Percentiles rank a stretch among this genome's conserved stretches.
These are phyloP conservation scores for Aspergillus olivimuriae DNA, from an alignment of 495 filamentous ascomycete species.

Conservation along the genomic window DNA sequence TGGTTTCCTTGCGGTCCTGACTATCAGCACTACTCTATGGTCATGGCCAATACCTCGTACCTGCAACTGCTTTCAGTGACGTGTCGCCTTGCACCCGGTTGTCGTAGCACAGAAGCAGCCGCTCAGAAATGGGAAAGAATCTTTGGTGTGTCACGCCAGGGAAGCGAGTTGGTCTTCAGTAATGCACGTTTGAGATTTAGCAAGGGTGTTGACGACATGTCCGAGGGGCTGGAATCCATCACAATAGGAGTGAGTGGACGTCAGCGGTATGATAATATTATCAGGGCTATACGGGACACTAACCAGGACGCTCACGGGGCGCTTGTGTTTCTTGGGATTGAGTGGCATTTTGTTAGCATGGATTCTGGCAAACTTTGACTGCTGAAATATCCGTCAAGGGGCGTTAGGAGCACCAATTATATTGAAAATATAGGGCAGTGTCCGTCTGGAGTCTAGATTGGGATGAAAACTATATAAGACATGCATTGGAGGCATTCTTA, in stretches of 20 bases:
- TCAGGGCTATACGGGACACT: background rate
- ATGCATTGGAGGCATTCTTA: no score
- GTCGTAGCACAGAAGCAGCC: background rate
- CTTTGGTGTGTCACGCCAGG: background rate
- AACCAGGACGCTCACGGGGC: background rate
- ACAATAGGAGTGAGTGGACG: background rate
- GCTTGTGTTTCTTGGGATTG: background rate
- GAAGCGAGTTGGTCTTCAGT: background rate
- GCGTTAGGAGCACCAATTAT: no score
- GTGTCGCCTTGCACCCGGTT: background rate
- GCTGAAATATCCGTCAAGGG: no score
- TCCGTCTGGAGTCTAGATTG: no score
- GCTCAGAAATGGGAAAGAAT: background rate
- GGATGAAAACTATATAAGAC: no score
- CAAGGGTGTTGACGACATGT: background rate
- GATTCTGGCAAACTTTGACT: no score
- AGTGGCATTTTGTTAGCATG: background rate
- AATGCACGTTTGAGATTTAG: background rate
- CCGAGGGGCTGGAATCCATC: background rate
- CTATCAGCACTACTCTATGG: background rate
- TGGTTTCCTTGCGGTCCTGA: constrained; percentile 1
- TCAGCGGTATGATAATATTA: background rate
- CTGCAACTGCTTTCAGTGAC: background rate
- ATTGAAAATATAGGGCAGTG: no score
- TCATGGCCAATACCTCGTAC: background rate